phyloP scores from a whole-genome alignment of 1,284 basidiomycete genomes.

The Trametes sp. region DNA sequence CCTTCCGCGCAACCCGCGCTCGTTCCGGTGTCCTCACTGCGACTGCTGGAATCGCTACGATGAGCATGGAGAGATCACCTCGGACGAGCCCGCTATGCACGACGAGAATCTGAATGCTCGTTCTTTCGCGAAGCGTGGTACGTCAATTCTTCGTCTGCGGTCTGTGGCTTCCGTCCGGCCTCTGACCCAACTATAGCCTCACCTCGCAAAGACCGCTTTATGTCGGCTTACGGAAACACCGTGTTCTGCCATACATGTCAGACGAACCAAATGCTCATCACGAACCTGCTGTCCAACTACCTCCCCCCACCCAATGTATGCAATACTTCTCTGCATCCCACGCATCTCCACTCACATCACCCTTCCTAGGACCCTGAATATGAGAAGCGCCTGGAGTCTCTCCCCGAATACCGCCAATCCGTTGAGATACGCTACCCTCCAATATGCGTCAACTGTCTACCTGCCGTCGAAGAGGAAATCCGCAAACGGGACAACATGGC shows the following conservation, averaged over 20 bases:
- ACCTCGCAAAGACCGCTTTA: constrained; percentile 70
- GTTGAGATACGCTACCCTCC: constrained; percentile 86
- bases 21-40: constrained; percentile 74
- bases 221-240: constrained; percentile 60
- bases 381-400: constrained; percentile 60
- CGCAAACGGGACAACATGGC: constrained; percentile 81
- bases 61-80: constrained; percentile 73
- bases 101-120: constrained; percentile 72
- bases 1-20: constrained; percentile 54
- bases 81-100: constrained; percentile 89
- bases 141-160: constrained; percentile 33
- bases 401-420: constrained; percentile 77
- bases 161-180: constrained; percentile 12
- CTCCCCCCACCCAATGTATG: constrained; percentile 73
- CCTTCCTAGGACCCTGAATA: constrained; percentile 73
- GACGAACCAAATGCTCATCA: constrained; percentile 88
- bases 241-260: constrained; percentile 88
- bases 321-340: constrained; percentile 21
- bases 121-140: constrained; percentile 82
- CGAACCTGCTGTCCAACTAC: constrained; percentile 89
- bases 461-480: constrained; percentile 83
- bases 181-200: constrained; percentile 55
- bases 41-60: constrained; percentile 78
- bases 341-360: not conserved
- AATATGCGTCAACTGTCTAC: constrained; percentile 78